Conservation (phyloP, 2,329 filamentous ascomycete species). For the Pleochaeta shiraiana region DNA sequence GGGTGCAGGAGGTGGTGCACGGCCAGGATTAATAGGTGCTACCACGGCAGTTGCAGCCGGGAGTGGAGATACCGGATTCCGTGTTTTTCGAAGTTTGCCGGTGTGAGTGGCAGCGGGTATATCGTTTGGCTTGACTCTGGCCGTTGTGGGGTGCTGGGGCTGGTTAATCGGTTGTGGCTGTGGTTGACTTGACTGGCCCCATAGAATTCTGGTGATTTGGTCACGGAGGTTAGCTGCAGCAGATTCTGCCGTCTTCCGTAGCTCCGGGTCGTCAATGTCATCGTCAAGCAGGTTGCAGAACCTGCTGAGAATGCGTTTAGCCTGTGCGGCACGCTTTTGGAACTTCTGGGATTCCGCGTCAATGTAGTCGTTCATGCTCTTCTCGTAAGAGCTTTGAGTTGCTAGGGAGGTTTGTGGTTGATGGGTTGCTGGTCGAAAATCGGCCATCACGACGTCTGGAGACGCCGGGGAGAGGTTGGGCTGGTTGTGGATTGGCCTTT, state of each 20-base stretch:
- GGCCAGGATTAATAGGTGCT: background rate
- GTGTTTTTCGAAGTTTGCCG: background rate
- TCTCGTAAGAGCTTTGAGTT: background rate
- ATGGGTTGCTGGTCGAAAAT: background rate
- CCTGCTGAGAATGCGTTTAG: too few species aligned
- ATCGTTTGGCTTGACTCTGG: background rate
- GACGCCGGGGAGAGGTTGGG: background rate
- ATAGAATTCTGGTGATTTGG: too few species aligned
- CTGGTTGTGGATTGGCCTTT: too few species aligned
- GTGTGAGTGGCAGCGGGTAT: background rate
- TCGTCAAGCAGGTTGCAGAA: too few species aligned
- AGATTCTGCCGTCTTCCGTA: too few species aligned
- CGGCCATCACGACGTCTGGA: background rate
- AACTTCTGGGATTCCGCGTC: background rate
- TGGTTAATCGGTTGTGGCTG: background rate
- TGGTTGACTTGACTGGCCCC: background rate
- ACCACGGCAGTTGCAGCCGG: background rate
- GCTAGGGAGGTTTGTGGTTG: background rate
- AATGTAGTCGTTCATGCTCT: background rate
- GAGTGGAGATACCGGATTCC: background rate
- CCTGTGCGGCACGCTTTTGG: background rate
- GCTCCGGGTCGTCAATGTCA: too few species aligned
- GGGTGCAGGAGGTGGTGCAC: background rate
- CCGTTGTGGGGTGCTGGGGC: background rate
- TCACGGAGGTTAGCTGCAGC: background rate